Percentiles rank a stretch among this genome's conserved stretches.
Evolutionary conservation across 108 stramenopile genomes (phyloP).

Genomic region (Poteriospumella lacustris): DNA sequence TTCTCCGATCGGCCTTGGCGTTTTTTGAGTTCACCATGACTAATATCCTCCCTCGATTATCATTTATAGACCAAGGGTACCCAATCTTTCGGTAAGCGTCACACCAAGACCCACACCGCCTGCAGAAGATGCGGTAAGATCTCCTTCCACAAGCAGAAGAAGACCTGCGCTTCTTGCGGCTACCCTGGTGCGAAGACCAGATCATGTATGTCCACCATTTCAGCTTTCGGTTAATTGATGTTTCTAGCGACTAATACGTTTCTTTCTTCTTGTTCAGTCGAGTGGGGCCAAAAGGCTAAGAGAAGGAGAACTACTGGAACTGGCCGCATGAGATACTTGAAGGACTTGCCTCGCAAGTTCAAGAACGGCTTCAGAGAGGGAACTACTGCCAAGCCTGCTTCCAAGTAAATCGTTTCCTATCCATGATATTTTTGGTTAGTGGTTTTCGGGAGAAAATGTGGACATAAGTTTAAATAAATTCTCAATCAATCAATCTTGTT

Average conservation of each 20-base stretch:
- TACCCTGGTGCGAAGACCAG: constrained; percentile 95
- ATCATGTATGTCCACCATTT: constrained; percentile 59
- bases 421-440: too few relatives aligned
- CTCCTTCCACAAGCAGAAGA: constrained; percentile 99
- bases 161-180: constrained; percentile 93
- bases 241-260: background rate
- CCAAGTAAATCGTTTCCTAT: too few relatives aligned
- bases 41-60: too few relatives aligned
- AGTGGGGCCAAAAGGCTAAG: constrained; percentile 97
- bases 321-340: constrained; percentile 97
- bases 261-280: constrained; percentile 42
- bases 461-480: too few relatives aligned
- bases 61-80: constrained; percentile 94
- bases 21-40: too few relatives aligned
- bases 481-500: too few relatives aligned
- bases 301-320: constrained; percentile 90
- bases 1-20: too few relatives aligned
- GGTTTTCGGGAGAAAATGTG: too few relatives aligned
- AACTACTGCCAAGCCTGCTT: too few relatives aligned
- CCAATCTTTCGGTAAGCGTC: constrained; percentile 96
- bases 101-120: constrained; percentile 98
- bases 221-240: background rate
- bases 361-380: constrained; percentile 75
- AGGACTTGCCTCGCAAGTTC: constrained; percentile 92
- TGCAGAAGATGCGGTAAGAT: constrained; percentile 98